A percentile compares a stretch with the other conserved stretches of the same genome.
Conservation (phyloP, 2,329 filamentous ascomycete species). For the Dactylonectria macrodidyma region DNA sequence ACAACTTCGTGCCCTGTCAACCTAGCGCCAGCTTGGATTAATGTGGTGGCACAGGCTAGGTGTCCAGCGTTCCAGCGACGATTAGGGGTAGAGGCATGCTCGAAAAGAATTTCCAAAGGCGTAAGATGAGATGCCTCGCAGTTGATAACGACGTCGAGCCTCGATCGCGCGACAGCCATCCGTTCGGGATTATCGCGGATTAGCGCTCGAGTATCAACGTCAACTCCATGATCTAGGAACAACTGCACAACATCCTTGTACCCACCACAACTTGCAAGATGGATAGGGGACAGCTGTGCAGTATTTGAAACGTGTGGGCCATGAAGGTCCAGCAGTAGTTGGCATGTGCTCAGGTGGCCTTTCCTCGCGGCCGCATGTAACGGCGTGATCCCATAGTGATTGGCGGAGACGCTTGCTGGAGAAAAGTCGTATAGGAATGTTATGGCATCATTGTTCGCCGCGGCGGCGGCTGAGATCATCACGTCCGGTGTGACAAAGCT, state of each 20-base stretch:
- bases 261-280: not conserved
- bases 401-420: not conserved
- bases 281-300: not conserved
- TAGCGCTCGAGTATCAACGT: not conserved
- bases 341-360: not conserved
- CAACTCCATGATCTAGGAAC: slow-evolving; percentile 1
- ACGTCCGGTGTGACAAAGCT: slow-evolving; percentile 10
- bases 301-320: no score
- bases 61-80: not conserved
- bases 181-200: not conserved
- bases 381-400: slow-evolving; percentile 9
- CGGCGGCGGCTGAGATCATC: slow-evolving; percentile 7
- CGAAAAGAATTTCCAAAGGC: not conserved
- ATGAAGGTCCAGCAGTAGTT: slow-evolving; percentile 6
- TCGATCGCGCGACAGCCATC: not conserved
- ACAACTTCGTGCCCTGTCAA: not conserved
- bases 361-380: slow-evolving; percentile 13
- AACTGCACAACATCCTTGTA: not conserved
- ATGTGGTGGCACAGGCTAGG: not conserved
- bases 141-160: not conserved
- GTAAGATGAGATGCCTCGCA: not conserved
- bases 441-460: not conserved
- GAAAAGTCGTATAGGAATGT: not conserved
- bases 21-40: slow-evolving; percentile 4
- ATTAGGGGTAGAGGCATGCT: not conserved